phyloP scores from a whole-genome alignment of 1,284 basidiomycete genomes.

The Crocinoboletus sp. region DNA sequence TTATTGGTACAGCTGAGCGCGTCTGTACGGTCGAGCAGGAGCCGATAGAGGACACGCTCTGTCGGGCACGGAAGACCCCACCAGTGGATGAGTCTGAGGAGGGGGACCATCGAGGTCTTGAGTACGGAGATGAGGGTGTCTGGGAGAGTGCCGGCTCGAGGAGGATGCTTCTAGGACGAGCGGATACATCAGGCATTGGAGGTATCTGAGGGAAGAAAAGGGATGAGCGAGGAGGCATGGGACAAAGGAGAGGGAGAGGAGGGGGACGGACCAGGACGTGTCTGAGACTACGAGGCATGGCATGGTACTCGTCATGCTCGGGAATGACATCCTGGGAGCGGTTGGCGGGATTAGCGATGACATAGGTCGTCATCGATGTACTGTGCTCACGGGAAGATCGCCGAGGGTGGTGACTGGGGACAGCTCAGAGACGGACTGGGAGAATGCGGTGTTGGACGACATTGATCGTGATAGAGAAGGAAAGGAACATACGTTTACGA shows the following conservation, averaged over 20 bases:
- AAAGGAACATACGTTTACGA: constrained; percentile 25
- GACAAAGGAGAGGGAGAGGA: not conserved
- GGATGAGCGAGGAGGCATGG: constrained; percentile 7
- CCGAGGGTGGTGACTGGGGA: constrained; percentile 22
- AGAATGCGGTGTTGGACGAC: not conserved
- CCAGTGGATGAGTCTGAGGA: constrained; percentile 13
- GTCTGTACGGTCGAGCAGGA: constrained; percentile 30
- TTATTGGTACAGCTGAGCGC: constrained; percentile 19
- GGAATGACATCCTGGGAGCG: constrained; percentile 27
- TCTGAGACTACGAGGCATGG: constrained; percentile 30
- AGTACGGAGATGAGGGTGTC: constrained; percentile 18
- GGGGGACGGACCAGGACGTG: constrained; percentile 26
- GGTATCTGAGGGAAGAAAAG: constrained; percentile 18
- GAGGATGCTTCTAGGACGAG: constrained; percentile 28
- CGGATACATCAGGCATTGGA: constrained; percentile 13
- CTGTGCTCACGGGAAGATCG: constrained; percentile 30
- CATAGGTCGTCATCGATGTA: constrained; percentile 18
- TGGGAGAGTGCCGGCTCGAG: constrained; percentile 20
- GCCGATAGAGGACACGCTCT: constrained; percentile 32
- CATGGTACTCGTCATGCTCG: constrained; percentile 27
- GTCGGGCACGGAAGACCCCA: constrained; percentile 23
- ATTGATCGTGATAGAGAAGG: not conserved
- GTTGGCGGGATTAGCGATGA: constrained; percentile 20
- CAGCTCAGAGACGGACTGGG: constrained; percentile 18
- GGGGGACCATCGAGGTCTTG: constrained; percentile 19